Evolutionary conservation across 2,329 filamentous ascomycete genomes (phyloP).

Genomic region (Fusarium duplospermum): DNA sequence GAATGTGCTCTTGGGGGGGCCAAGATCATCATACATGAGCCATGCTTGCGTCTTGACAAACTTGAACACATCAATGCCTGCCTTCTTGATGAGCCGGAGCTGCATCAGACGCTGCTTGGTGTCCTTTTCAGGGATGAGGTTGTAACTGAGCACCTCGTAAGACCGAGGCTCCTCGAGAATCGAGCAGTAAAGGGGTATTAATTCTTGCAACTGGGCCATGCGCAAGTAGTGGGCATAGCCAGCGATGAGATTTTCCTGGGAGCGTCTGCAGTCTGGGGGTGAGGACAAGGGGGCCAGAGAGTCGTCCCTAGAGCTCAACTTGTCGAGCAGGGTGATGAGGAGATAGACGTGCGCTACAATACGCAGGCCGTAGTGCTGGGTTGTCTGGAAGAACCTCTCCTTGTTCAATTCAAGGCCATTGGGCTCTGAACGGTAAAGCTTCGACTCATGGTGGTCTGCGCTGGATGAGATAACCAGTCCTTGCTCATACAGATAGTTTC

Average conservation of each 20-base stretch:
- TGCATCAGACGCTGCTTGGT: slow-evolving; percentile 73
- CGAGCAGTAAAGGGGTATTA: slow-evolving; percentile 90
- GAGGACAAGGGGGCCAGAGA: slow-evolving; percentile 20
- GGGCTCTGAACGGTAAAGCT: slow-evolving; percentile 40
- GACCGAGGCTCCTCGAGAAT: slow-evolving; percentile 74
- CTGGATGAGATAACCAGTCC: slow-evolving; percentile 55
- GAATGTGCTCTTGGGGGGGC: slow-evolving; percentile 45
- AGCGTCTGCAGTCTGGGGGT: slow-evolving; percentile 50
- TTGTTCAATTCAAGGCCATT: slow-evolving; percentile 51
- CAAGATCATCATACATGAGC: slow-evolving; percentile 63
- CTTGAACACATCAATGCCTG: slow-evolving; percentile 76
- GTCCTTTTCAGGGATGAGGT: slow-evolving; percentile 79
- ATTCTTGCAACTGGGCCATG: slow-evolving; percentile 76
- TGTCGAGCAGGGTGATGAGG: slow-evolving; percentile 75
- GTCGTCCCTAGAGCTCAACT: slow-evolving; percentile 54
- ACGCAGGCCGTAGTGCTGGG: slow-evolving; percentile 73
- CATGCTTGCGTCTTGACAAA: slow-evolving; percentile 78
- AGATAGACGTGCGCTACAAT: slow-evolving; percentile 75
- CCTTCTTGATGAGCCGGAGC: slow-evolving; percentile 79
- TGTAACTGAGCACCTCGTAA: slow-evolving; percentile 78
- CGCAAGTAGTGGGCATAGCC: slow-evolving; percentile 86
- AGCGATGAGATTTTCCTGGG: slow-evolving; percentile 80
- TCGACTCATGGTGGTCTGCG: slow-evolving; percentile 42
- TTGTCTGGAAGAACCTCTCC: slow-evolving; percentile 63
- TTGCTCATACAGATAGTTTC: slow-evolving; percentile 69